Evolutionary conservation across 345 rosid genomes (phyloP).

Genomic region (Linum lewisii): DNA sequence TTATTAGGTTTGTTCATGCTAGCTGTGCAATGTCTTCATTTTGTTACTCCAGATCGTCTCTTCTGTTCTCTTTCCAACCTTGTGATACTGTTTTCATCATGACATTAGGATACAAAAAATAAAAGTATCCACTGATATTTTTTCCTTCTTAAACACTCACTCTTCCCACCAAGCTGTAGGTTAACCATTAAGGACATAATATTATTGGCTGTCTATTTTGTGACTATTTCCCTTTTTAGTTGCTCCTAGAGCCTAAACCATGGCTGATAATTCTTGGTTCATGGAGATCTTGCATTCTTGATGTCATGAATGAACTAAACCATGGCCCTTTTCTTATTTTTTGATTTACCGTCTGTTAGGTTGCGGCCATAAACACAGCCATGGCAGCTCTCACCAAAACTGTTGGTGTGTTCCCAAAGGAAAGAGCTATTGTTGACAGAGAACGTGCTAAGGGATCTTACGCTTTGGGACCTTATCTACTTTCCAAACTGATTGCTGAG

Average conservation of each 20-base stretch:
- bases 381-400: conserved; percentile 99
- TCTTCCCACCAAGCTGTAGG: too few relatives aligned
- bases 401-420: conserved; percentile 94
- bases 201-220: too few relatives aligned
- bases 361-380: conserved; percentile 94
- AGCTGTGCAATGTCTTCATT: too few relatives aligned
- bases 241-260: neutral
- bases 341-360: conserved; percentile 36
- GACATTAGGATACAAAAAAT: too few relatives aligned
- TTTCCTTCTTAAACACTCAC: too few relatives aligned
- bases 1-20: too few relatives aligned
- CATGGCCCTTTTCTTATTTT: conserved; percentile 5
- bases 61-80: too few relatives aligned
- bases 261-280: neutral
- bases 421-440: conserved; percentile 86
- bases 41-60: too few relatives aligned
- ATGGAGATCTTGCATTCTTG: neutral
- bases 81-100: too few relatives aligned
- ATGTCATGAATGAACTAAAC: neutral
- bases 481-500: conserved; percentile 89
- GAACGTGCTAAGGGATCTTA: conserved; percentile 92
- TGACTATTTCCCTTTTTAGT: neutral
- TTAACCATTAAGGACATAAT: too few relatives aligned
- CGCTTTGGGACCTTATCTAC: conserved; percentile 78
- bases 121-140: too few relatives aligned